Base-by-base conservation (phyloP, 2,329 filamentous ascomycete genomes). In the Aureobasidium sp. region DNA sequence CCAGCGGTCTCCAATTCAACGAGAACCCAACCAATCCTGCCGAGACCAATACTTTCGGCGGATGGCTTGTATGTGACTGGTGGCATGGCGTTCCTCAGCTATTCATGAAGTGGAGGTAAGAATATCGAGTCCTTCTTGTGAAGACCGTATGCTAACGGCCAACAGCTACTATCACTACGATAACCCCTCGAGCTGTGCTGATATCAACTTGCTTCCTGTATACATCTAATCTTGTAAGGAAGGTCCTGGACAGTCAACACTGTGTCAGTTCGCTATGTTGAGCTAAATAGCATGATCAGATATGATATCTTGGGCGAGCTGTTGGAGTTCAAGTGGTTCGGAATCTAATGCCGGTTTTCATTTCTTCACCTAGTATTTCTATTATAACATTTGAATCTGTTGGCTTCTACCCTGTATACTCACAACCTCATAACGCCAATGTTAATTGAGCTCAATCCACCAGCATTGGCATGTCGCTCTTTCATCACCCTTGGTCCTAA, bases 21-120 rank as follows among this genome's bases (percentile, higher is more conserved):
- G 64, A 47, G 37, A 40, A 66, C 19, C 37, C 58, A 5, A 27
- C n/a, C 9, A 5, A 1, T 24, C 11, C 33, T n/a, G 50, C 49
- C 29, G 35, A 9, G 5, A 12, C 22, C 4, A 54, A 59, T 31
- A 2, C 15, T 2, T 64, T 62, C 24, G 60, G 61, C 3, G 63
- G 63, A 12, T 64, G 63, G 63, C 58, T 64, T 31, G 69, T 70
- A 8, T 72, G 70, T 62, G 65, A 70, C 42, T 72, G 70, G 70
- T 71, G 67, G 67, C 70, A 71, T 62, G 68, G 67, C n/a, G 65
- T 64, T 1, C 69, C 70, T 7, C 71, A 73, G 66, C 68, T 73
- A 3, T 73, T 73, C 65, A 66, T 68, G 59, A 67, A 68, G 42
- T 64, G 67, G 47, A 61, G 49, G 15, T 68, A 63, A 62, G 59